Evolutionary conservation across 1,284 basidiomycete genomes (phyloP), one percentile per base, ranked within the genome.

Genomic region (Austroboletus novae-zelandiae): DNA sequence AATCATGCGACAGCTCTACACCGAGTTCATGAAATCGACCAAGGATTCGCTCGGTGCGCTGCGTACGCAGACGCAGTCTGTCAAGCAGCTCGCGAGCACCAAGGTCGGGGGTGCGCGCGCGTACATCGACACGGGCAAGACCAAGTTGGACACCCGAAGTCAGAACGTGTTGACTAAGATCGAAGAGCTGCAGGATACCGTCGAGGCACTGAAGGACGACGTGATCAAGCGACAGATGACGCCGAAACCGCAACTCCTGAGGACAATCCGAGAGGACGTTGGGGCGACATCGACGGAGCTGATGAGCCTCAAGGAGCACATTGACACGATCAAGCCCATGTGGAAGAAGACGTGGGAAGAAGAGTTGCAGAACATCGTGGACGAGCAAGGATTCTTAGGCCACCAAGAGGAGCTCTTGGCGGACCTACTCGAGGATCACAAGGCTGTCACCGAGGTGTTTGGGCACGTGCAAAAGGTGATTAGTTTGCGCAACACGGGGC

Each of bases 341-440:
- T 99, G 96, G 96, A 94, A 96, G 75, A 94, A 96, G 78, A 98
- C 95, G 23, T 99, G 96, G 96, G 91, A 92, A 61, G 91, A 92
- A 61, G 96, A 99, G 74, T 71, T 99, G 66, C 90, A 94, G 74
- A 92, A 94, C 59, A 95, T 99, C 53, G 91, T 98, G 41, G 95
- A 98, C 68, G 96, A 99, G 71, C 96, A 99, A 68, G 91, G 95
- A 60, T 90, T 97, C 73, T 75, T 98, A 48, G 86, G 83, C 11
- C 91, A 97, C 62, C 93, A 97, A 65, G 90, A 94, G 69, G 91
- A 95, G 70, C 83, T 98, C 63, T 77, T 96, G 47, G 78, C 78
- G 43, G 96, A 98, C 65, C 77, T 98, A 40, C 76, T 91, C 52
- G 94, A 95, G 62, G 96, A 98, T 65, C 84, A 96, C 68, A 91